Evolutionary conservation across 202 grass and related monocot species (phyloP).

Genomic region (Carex sylvatica): DNA sequence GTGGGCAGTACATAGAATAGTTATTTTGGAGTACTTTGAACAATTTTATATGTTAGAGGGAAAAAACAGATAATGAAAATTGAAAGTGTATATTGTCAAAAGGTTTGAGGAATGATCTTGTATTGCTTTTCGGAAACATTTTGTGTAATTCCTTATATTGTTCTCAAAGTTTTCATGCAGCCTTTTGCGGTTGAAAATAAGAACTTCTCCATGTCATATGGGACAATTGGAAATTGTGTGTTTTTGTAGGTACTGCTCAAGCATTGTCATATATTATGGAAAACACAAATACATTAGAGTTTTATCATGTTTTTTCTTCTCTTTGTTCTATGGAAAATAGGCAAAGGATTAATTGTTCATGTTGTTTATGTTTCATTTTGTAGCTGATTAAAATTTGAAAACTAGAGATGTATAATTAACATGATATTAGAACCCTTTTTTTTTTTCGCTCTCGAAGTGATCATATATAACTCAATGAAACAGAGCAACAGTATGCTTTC

Average conservation of each 20-base stretch:
- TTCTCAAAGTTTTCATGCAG: background rate
- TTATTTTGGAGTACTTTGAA: background rate
- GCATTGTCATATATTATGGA: background rate
- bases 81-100: constrained; percentile 9
- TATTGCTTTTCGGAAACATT: background rate
- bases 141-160: background rate
- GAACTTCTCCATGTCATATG: background rate
- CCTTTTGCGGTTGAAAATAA: background rate
- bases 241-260: background rate
- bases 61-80: background rate
- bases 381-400: background rate
- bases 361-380: background rate
- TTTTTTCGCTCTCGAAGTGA: background rate
- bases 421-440: background rate
- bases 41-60: background rate
- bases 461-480: background rate
- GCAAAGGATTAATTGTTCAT: background rate
- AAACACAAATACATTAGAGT: background rate
- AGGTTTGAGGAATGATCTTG: background rate
- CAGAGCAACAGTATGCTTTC: too few species aligned
- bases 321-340: background rate
- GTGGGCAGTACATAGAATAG: constrained; percentile 33
- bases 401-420: too few species aligned
- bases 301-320: background rate
- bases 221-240: background rate